Conservation (phyloP, 2,329 filamentous ascomycete species). For the Sordariomycetes sp. region DNA sequence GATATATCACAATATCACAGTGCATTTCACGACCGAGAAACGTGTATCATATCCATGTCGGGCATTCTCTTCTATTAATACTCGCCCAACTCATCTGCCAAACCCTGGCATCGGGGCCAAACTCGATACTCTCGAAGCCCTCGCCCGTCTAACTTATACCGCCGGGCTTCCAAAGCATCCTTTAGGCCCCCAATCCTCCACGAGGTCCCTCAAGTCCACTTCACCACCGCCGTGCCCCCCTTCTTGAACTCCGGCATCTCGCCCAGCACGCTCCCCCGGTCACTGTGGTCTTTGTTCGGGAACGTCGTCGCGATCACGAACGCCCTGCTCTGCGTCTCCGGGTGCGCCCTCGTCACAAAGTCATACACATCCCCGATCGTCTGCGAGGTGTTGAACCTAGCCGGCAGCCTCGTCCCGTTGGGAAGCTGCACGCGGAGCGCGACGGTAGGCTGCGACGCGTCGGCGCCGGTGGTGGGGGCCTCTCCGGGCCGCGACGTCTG, state of each 20-base stretch:
- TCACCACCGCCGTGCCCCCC: slow-evolving; percentile 55
- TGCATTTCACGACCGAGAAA: no score
- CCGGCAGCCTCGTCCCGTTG: slow-evolving; percentile 66
- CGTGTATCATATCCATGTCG: no score
- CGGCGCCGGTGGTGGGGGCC: slow-evolving; percentile 28
- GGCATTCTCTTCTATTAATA: no score
- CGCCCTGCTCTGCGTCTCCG: slow-evolving; percentile 42
- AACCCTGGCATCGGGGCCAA: no score
- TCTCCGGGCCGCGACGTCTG: slow-evolving; percentile 16
- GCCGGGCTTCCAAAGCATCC: no score
- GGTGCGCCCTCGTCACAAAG: slow-evolving; percentile 57
- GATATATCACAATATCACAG: no score
- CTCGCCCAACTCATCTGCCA: no score
- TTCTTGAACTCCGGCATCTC: slow-evolving; percentile 56
- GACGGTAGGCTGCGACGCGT: slow-evolving; percentile 57
- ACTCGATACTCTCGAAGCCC: no score
- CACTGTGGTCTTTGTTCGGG: slow-evolving; percentile 68
- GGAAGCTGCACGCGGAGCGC: slow-evolving; percentile 68
- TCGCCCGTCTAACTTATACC: no score
- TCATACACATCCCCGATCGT: slow-evolving; percentile 69
- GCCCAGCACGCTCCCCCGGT: slow-evolving; percentile 48
- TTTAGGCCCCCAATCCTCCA: no score
- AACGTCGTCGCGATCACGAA: slow-evolving; percentile 78
- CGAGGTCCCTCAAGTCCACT: slow-evolving; percentile 35
- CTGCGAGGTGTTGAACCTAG: slow-evolving; percentile 70